Evolutionary conservation across 75 land plant genomes (phyloP), one percentile per base, ranked within the genome.

Genomic region (Larix kaempferi): DNA sequence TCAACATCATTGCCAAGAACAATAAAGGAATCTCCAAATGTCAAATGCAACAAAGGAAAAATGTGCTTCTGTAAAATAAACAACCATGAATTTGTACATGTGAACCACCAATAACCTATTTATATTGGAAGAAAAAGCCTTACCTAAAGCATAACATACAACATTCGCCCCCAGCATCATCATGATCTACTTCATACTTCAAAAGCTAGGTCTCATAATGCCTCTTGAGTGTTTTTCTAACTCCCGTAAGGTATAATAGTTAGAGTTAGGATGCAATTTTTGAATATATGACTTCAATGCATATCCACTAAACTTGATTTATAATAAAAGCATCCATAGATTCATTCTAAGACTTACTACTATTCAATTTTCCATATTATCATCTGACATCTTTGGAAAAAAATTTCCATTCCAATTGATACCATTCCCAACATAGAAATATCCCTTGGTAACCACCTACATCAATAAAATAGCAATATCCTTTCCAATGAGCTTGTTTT

Each of bases 371-470:
- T 90, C 86, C 64, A 82, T 59, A n/a, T 98, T 98, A 74, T 98
- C 90, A 71, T 98, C 95, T 44, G 88, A 92, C 99, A 98, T 98
- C 88, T 98, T 98, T 49, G 98, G 87, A 81, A 98, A 98, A 75
- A 98, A 87, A 82, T 98, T 98, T n/a, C 99, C 99, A 78, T 95
- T 98, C 99, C 99, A 98, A 60, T 98, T 98, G 74, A 98, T 98
- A 76, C 99, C 99, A 79, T 98, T 98, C 27, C 99, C 99, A 58
- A 98, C 98, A 88, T 92, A 92, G 79, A 98, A 98, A 56, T 98
- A 98, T 76, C 99, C 99, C 81, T 98, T 94, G 78, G 99, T 88
- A 49, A 98, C 99, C 65, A 98, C 99, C 99, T 98, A 78, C 37
- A 73, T 22, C 49, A 57, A 41, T 22, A 77, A 22, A 59, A 67